Evolutionary conservation across 495 filamentous ascomycete genomes (phyloP), one percentile per base, ranked within the genome.

Genomic region (Lasiosphaeria hispida): DNA sequence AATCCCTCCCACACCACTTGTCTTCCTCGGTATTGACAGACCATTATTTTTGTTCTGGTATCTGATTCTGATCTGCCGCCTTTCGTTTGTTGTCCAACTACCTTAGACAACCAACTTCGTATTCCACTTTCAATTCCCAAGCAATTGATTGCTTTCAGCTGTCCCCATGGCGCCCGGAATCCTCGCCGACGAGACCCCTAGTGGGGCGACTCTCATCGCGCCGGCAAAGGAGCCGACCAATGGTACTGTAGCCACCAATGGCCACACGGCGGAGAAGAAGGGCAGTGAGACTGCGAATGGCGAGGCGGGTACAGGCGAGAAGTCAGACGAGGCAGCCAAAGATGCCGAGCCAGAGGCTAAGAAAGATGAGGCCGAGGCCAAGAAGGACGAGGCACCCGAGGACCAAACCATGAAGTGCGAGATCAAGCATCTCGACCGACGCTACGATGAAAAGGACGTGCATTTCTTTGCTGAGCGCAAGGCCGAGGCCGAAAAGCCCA

Each of bases 381-480:
- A 53, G 10, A 18, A 54, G 36, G 33, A 48, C 30, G 41, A 40
- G 1, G 47, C 38, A 14, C 43, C 65, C 3, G 50, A 47, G 17
- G 65, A 72, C 37, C 54, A 68, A 43, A 55, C 63, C 39, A 69
- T 75, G 66, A 70, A 69, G 41, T 73, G 67, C 54, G 70, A 73
- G 58, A 64, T 75, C 19, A 73, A 75, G 59, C 66, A 73, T n/a
- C 66, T 74, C 45, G 67, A 73, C 42, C 41, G 63, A n/a, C 48
- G 17, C 3, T 70, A 61, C 47, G 63, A 70, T 39, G 63, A 65
- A 7, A 57, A 59, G 14, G 66, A 73, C 44, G 64, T 69, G 52
- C 37, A 47, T 2, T 73, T 69, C 52, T 68, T 65, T 35, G 38
- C 7, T 30, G 67, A 73, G 49, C 63, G 64, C 41, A 62, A 69